These are phyloP conservation scores for Chaetoscypha palmicola DNA, from an alignment of 2,329 filamentous ascomycete genomes.

Conservation along the genomic window DNA sequence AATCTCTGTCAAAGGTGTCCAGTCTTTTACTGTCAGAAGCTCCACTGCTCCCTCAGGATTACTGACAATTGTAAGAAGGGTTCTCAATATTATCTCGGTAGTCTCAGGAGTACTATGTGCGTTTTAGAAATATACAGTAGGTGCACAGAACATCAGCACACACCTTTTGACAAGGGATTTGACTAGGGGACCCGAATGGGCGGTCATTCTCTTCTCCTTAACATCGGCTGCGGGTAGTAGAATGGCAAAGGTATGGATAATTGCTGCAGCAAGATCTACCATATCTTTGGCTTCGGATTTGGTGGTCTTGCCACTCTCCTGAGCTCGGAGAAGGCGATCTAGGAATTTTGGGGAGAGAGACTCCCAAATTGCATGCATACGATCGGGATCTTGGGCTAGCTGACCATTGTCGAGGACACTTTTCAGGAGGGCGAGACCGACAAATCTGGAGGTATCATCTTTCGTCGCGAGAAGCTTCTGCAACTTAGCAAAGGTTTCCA, in stretches of 20 bases:
- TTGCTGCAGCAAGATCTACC: slow-evolving; percentile 55
- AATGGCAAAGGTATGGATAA: slow-evolving; percentile 54
- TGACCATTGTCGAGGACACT: slow-evolving; percentile 56
- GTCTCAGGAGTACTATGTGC: slow-evolving; percentile 44
- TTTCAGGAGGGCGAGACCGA: slow-evolving; percentile 59
- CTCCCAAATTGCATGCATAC: slow-evolving; percentile 48
- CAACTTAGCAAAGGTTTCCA: slow-evolving; percentile 40
- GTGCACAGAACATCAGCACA: slow-evolving; percentile 9
- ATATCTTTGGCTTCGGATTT: slow-evolving; percentile 47
- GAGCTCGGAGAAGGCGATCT: slow-evolving; percentile 53
- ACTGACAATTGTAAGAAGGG: slow-evolving; percentile 49
- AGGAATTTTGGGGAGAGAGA: slow-evolving; percentile 56
- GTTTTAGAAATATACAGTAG: slow-evolving; percentile 8
- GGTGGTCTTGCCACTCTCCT: slow-evolving; percentile 33
- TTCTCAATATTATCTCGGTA: slow-evolving; percentile 46
- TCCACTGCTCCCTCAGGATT: slow-evolving; percentile 42
- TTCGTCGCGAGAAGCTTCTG: slow-evolving; percentile 49
- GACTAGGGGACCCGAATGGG: slow-evolving; percentile 47
- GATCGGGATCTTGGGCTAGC: slow-evolving; percentile 41
- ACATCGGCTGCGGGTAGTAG: slow-evolving; percentile 45
- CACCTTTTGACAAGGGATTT: slow-evolving; percentile 49
- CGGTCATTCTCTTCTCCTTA: slow-evolving; percentile 41
- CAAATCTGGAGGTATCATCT: slow-evolving; percentile 62
- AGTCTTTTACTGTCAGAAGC: slow-evolving; percentile 43
- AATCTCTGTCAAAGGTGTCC: slow-evolving; percentile 49